A percentile compares a stretch with the other conserved stretches of the same genome.
These are phyloP conservation scores for Galeopsis tetrahit DNA, from an alignment of 257 asterid species.

Conservation along the genomic window DNA sequence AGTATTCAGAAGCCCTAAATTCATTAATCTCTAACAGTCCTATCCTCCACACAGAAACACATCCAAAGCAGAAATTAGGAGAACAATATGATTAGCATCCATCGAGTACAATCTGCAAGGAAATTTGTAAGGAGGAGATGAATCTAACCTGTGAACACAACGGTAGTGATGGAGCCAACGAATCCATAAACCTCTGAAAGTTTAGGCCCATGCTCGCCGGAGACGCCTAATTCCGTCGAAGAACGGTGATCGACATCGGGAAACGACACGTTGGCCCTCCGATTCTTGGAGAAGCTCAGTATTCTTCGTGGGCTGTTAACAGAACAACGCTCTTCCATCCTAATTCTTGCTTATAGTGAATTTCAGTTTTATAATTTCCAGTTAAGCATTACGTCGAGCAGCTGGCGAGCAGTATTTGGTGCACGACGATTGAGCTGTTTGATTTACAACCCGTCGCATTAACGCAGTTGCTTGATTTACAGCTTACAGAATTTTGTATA, in stretches of 20 bases:
- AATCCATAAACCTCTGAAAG: constrained; percentile 92
- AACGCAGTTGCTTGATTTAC: too few relatives aligned
- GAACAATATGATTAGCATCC: neutral
- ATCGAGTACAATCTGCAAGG: neutral
- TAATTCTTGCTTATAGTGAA: neutral
- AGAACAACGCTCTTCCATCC: constrained; percentile 68
- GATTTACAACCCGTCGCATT: too few relatives aligned
- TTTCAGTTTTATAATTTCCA: neutral
- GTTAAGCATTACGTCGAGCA: constrained; percentile 29
- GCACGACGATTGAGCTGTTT: neutral
- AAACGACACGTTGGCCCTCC: constrained; percentile 51
- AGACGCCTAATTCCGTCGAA: constrained; percentile 43
- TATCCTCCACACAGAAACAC: constrained; percentile 9
- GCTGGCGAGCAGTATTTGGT: neutral
- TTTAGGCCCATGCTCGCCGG: constrained; percentile 64
- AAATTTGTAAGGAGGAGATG: constrained; percentile 7
- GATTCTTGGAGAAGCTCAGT: constrained; percentile 76
- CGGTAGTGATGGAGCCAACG: constrained; percentile 91
- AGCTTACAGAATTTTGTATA: too few relatives aligned
- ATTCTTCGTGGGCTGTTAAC: constrained; percentile 77
- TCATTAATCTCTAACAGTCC: constrained; percentile 6
- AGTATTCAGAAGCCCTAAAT: neutral
- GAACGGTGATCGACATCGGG: constrained; percentile 51
- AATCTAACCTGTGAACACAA: constrained; percentile 72
- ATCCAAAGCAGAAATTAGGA: neutral